Evolutionary conservation across 1,284 basidiomycete species (phyloP).

Genomic region (Sanghuangporus weigelae): DNA sequence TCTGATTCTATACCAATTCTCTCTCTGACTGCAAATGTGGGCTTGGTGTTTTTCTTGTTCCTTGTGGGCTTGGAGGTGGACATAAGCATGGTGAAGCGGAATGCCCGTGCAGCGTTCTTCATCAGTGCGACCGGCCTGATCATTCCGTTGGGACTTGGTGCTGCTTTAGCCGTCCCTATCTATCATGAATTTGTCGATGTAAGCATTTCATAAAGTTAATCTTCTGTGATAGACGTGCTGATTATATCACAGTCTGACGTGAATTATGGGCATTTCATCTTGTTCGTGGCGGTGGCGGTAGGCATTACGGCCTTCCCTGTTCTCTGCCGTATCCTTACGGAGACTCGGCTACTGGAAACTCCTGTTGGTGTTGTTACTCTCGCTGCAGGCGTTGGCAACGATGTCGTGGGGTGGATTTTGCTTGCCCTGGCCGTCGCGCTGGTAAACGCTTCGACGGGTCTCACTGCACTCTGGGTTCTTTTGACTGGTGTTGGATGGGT

Average conservation of each 20-base stretch:
- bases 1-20: conserved; percentile 65
- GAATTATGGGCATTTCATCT: conserved; percentile 61
- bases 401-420: conserved; percentile 49
- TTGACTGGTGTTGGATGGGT: conserved; percentile 52
- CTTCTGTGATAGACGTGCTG: not conserved
- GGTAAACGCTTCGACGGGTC: conserved; percentile 50
- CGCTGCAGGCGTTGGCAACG: conserved; percentile 69
- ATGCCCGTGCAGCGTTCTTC: conserved; percentile 35
- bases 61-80: conserved; percentile 89
- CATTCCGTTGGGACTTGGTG: conserved; percentile 64
- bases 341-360: conserved; percentile 46
- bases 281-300: conserved; percentile 64
- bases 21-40: conserved; percentile 81
- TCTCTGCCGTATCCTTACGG: conserved; percentile 55
- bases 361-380: conserved; percentile 64
- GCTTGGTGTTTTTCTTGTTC: conserved; percentile 88
- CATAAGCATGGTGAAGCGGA: conserved; percentile 49
- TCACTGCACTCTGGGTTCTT: conserved; percentile 59
- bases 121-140: conserved; percentile 56
- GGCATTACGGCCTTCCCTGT: conserved; percentile 64
- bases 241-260: conserved; percentile 27
- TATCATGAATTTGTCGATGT: conserved; percentile 55
- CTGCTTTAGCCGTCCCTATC: conserved; percentile 56
- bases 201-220: not conserved
- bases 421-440: conserved; percentile 58